A percentile compares a stretch with the other conserved stretches of the same genome.
Conservation (phyloP, 2,329 filamentous ascomycete species). For the Colletotrichum chlorophyti region DNA sequence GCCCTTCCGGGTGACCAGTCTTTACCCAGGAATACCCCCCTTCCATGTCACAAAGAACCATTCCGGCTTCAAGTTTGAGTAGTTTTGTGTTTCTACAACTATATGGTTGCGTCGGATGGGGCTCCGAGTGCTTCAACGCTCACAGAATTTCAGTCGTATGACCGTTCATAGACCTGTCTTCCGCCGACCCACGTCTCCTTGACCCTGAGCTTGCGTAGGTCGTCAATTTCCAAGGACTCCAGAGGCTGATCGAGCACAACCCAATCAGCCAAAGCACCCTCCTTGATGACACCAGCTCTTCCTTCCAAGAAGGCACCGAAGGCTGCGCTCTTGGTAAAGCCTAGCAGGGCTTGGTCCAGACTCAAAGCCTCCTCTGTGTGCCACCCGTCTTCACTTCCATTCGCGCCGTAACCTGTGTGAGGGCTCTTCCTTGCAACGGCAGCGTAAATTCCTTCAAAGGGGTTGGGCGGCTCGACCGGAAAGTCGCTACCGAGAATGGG, state of each 20-base stretch:
- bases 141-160: not conserved
- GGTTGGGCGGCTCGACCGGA: conserved; percentile 72
- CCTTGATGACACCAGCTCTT: conserved; percentile 63
- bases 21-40: too few relatives aligned
- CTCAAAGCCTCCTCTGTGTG: conserved; percentile 64
- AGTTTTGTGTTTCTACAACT: too few relatives aligned
- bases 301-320: conserved; percentile 57
- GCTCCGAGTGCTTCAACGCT: too few relatives aligned
- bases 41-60: too few relatives aligned
- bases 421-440: conserved; percentile 69
- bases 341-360: conserved; percentile 62
- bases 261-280: conserved; percentile 73
- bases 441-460: conserved; percentile 73
- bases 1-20: too few relatives aligned
- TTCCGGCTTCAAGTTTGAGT: too few relatives aligned
- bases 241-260: conserved; percentile 69
- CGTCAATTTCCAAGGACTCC: conserved; percentile 55
- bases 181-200: conserved; percentile 75
- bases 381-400: conserved; percentile 61
- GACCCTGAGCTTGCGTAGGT: conserved; percentile 60
- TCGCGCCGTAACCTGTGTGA: conserved; percentile 56
- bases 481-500: conserved; percentile 74
- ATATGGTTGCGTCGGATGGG: too few relatives aligned
- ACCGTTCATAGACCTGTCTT: conserved; percentile 49
- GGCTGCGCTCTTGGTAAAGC: conserved; percentile 28